Evolutionary conservation across 2,329 filamentous ascomycete species (phyloP), one percentile per base, ranked within the genome.

Genomic region (Alternaria ventricosa): DNA sequence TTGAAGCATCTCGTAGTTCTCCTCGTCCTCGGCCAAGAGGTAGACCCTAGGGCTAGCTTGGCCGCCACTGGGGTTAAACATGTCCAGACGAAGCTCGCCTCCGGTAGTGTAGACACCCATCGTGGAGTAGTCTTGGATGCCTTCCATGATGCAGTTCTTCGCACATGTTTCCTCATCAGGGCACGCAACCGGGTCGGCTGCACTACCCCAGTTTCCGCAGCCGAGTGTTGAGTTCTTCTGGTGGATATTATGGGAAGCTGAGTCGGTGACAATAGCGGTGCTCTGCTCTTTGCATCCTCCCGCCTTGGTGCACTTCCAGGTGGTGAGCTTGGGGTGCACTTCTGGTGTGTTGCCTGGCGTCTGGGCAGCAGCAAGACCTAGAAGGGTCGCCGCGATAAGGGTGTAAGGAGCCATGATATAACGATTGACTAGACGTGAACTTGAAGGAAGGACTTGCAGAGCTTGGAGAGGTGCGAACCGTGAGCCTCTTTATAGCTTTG

Each of bases 1-100:
- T 63, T 87, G 84, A 81, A 92, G 89, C 75, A 86, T 85, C 81
- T 91, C 81, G 79, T 92, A 92, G 63, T 85, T 86, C 69, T 82
- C 83, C 47, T 89, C 86, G 55, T 84, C 81, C 70, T 78, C 70
- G 13, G 86, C 85, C 82, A 92, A 86, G 66, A 92, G 84, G 77
- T 91, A 92, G 46, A 89, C 80, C 70, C 90, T 86, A 59, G 87
- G 83, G 36, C 81, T 81, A 49, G 84, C 70, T 65, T 77, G 65
- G 64, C 70, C 67, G 69, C 80, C 68, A 67, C 73, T 81, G 11
- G 62, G 46, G 58, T 81, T 76, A 56, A 77, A 80, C 64, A 78
- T 71, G 55, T 81, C 82, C 64, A 89, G 76, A 12, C 81, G 82
- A 61, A 89, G 69, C 5, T 81, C 80, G 59, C 82, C 80, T 25